Evolutionary conservation across 2,329 filamentous ascomycete genomes (phyloP).

Genomic region (Aspergillus intermedius): DNA sequence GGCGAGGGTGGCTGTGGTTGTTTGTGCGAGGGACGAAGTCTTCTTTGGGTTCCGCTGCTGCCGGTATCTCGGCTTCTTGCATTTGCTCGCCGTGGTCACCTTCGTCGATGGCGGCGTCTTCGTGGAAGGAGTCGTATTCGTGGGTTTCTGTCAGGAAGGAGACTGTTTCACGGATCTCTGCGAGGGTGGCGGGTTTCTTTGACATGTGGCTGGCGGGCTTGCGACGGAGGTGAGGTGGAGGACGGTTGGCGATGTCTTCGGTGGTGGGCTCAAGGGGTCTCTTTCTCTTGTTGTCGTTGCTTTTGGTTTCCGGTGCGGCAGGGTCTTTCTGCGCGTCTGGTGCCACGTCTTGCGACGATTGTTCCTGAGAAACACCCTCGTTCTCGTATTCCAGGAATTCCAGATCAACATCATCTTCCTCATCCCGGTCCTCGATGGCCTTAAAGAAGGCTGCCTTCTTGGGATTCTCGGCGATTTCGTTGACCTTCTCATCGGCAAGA

Average conservation of each 20-base stretch:
- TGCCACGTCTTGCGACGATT: conserved; percentile 19
- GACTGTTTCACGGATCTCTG: conserved; percentile 75
- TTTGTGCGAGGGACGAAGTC: conserved; percentile 20
- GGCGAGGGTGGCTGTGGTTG: conserved; percentile 25
- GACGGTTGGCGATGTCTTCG: conserved; percentile 44
- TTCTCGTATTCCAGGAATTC: conserved; percentile 57
- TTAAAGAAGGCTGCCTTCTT: conserved; percentile 86
- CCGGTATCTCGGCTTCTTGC: conserved; percentile 15
- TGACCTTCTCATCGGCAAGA: conserved; percentile 80
- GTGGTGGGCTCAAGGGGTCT: conserved; percentile 33
- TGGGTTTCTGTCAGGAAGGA: conserved; percentile 72
- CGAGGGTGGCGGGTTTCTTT: conserved; percentile 65
- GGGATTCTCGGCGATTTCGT: conserved; percentile 81
- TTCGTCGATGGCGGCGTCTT: conserved; percentile 45
- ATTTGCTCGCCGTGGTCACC: conserved; percentile 33
- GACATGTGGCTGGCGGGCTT: conserved; percentile 47
- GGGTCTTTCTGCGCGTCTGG: conserved; percentile 16
- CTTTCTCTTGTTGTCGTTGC: conserved; percentile 32
- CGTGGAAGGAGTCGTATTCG: conserved; percentile 49
- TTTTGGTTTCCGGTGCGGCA: conserved; percentile 9
- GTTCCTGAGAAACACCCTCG: conserved; percentile 36
- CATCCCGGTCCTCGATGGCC: conserved; percentile 77
- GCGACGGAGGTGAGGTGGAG: conserved; percentile 56
- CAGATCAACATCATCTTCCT: conserved; percentile 63
- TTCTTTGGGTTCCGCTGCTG: conserved; percentile 15